These are phyloP conservation scores for Xerocomellus intermedius DNA, from an alignment of 768 basidiomycete genomes.

Conservation along the genomic window DNA sequence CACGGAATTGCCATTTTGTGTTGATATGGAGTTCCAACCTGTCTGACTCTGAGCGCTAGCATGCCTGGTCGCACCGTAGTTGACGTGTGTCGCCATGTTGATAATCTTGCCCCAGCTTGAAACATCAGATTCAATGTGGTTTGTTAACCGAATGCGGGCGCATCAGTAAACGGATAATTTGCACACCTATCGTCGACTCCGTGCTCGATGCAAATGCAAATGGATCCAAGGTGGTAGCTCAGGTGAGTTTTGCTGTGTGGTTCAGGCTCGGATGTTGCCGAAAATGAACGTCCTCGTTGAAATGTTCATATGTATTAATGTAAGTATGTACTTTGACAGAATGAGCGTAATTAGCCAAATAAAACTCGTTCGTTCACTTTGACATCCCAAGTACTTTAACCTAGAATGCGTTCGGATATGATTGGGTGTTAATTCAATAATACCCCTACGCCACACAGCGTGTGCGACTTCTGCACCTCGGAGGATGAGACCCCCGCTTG, in stretches of 20 bases:
- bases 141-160: neutral
- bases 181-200: neutral
- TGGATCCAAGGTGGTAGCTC: neutral
- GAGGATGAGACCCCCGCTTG: neutral
- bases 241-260: too few relatives aligned
- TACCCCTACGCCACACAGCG: neutral
- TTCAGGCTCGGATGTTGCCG: too few relatives aligned
- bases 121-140: neutral
- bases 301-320: too few relatives aligned
- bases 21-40: neutral
- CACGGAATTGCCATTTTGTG: neutral
- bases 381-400: neutral
- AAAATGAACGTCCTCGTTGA: too few relatives aligned
- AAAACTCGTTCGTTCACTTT: neutral
- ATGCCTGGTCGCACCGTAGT: constrained; percentile 12
- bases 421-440: too few relatives aligned
- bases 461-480: neutral
- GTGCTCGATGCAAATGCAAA: neutral
- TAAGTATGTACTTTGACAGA: too few relatives aligned
- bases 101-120: neutral
- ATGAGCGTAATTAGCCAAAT: too few relatives aligned
- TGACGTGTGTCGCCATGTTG: neutral
- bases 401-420: neutral
- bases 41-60: neutral
- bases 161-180: neutral